Base-by-base conservation (phyloP, 2,329 filamentous ascomycete genomes). In the Cercospora sesami region DNA sequence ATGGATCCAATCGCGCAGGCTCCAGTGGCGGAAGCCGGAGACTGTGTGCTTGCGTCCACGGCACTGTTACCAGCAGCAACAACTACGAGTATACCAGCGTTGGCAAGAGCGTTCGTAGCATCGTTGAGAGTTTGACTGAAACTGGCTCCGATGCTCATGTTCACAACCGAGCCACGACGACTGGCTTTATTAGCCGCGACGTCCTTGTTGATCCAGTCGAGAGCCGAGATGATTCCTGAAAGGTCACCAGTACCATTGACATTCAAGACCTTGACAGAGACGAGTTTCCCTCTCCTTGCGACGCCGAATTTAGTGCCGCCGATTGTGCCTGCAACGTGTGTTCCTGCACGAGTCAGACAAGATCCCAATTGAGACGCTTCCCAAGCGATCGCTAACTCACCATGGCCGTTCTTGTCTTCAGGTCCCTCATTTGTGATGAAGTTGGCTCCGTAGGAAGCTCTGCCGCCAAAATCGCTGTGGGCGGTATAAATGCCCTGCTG, bases 291-390 rank as follows among this genome's bases (percentile, higher is more conserved):
- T 18, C 76, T 78, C 48, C 78, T 78, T 6, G 81, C 80, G 4
- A 89, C 86, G 69, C 88, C 88, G 67, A 86, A 89, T 4, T 84
- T 88, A 60, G 80, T 81, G 48, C 87, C 86, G n/a, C 81, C 88
- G 57, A 89, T 85, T 69, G 94, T 97, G 75, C 94, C 94, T 71
- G 94, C 97, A 78, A 89, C 42, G 42, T 63, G 36, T 42, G 60
- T 63, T 39, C 60, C 60, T 63, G 18, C 18, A 7, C 10, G 30
- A 14, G 4, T 59, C 5, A 59, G 31, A 12, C 3, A 21, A 14
- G 10, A 12, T 1, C 21, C 8, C 7, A 8, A 3, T 18, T 18
- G 28, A 28, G 30, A 31, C 16, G 6, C 30, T 36, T 18, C 21
- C 10, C 5, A 14, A 6, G 48, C 26, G 10, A 26, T 14, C 8